Conservation (phyloP, 768 basidiomycete species). For the Mycena maculata region DNA sequence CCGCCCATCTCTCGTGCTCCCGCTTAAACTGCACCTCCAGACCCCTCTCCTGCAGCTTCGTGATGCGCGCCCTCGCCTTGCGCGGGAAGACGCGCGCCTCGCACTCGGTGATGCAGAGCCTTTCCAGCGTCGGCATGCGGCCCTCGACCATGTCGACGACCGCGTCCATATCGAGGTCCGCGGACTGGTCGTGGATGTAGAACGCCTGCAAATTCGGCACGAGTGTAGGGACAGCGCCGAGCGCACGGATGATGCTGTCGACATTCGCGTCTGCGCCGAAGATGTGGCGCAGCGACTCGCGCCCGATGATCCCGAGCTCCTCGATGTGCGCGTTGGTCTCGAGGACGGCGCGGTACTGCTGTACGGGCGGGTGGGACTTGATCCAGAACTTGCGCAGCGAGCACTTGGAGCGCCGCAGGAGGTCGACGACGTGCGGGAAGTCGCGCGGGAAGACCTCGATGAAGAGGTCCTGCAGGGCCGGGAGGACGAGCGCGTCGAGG, state of each 20-base stretch:
- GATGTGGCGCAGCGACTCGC: not conserved
- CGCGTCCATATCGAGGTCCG: not conserved
- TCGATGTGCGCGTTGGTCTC: not conserved
- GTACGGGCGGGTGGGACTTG: not conserved
- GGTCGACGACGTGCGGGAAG: conserved; percentile 7
- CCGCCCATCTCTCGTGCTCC: not conserved
- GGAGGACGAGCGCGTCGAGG: conserved; percentile 6
- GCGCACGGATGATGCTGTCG: not conserved
- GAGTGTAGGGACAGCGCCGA: not conserved
- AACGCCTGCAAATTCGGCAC: not conserved
- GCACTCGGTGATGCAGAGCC: not conserved
- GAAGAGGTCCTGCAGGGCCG: conserved; percentile 1
- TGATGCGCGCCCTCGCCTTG: not conserved
- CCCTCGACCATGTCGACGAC: not conserved
- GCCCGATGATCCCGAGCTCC: conserved; percentile 11
- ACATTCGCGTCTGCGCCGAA: not conserved
- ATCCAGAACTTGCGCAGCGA: conserved; percentile 15
- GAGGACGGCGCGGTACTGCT: conserved; percentile 1
- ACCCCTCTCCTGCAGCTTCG: not conserved
- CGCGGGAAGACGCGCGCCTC: conserved; percentile 1
- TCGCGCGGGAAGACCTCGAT: not conserved
- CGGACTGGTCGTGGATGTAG: conserved; percentile 1
- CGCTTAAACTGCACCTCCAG: not conserved
- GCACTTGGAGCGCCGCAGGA: conserved; percentile 2
- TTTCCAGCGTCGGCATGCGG: not conserved